phyloP scores from a whole-genome alignment of 192 early-diverging fungal species.

The Cladochytrium replicatum region DNA sequence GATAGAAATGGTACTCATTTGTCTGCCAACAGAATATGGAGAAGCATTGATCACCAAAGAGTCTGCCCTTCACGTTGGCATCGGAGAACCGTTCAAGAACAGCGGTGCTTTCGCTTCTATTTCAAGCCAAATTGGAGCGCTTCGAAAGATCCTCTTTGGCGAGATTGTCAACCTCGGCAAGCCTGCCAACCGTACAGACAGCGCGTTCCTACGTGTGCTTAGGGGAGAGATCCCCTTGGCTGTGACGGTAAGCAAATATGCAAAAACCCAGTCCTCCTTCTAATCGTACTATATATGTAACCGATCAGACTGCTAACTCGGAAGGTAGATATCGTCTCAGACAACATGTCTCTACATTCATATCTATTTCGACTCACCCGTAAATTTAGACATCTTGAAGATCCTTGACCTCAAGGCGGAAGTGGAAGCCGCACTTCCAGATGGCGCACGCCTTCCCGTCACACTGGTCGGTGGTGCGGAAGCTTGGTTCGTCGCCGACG shows the following conservation, averaged over 20 bases:
- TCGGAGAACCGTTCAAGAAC: constrained; percentile 32
- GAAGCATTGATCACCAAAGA: constrained; percentile 34
- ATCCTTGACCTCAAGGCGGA: constrained; percentile 49
- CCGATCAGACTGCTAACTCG: no score
- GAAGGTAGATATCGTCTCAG: no score
- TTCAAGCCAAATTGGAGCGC: constrained; percentile 21
- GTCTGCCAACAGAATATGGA: constrained; percentile 16
- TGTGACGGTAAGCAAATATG: not conserved
- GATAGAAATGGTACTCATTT: not conserved
- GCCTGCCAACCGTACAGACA: not conserved
- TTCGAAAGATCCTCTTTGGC: constrained; percentile 1
- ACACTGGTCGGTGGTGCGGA: constrained; percentile 58
- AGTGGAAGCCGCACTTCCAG: constrained; percentile 5
- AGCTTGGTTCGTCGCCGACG: constrained; percentile 48
- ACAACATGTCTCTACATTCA: no score
- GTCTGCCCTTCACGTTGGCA: constrained; percentile 49
- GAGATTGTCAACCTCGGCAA: not conserved
- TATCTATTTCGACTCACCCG: constrained; percentile 7
- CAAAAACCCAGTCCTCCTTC: not conserved
- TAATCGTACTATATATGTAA: no score
- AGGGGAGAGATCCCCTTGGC: constrained; percentile 1
- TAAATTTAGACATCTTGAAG: constrained; percentile 48
- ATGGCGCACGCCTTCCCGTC: constrained; percentile 24
- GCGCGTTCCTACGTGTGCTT: constrained; percentile 1
- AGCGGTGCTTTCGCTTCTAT: constrained; percentile 17